Base-by-base conservation (phyloP, 768 basidiomycete species). In the Mycena kentingensis region DNA sequence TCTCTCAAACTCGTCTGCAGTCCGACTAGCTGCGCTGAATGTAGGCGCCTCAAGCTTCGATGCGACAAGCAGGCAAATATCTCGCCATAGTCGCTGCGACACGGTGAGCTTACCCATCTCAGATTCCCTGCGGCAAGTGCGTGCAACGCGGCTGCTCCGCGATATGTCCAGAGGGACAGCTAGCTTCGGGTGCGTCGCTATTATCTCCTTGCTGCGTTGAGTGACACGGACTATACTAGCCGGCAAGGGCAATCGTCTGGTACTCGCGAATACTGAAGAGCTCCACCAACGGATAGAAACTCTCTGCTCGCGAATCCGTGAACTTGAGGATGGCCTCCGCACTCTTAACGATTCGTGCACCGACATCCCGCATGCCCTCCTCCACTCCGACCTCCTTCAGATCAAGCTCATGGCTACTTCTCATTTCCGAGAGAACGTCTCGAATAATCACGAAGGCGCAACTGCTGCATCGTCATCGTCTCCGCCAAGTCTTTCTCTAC, bases 71-170 rank as follows among this genome's bases (percentile, higher is more conserved):
- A 81, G 66, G 84, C 82, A 65, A 54, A 72, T 62, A 38, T 49
- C 45, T 49, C 31, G 26, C 4, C n/a, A n/a, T n/a, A n/a, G n/a
- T n/a, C n/a, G n/a, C n/a, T n/a, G 16, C 15, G 29, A 12, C 32
- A 42, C 41, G 47, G 39, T 46, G 42, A 47, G 46, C 25, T 6
- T 28, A 42, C 18, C 51, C 37, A 52, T 39, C 49, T 22, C 60
- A 90, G 87, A 77, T 89, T 28, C 88, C 88, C 11, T 91, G 88
- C 69, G 84, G 85, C 68, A 89, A 83, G 65, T 91, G 89, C 63
- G 79, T 80, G 21, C n/a, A n/a, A n/a, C n/a, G n/a, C n/a, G n/a
- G 88, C 28, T 90, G 87, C 62, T 82, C 81, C 21, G 73, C 81
- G 16, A 85, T 90, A 51, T 91, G 88, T 68, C 88, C 88, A n/a